Conservation (phyloP, 73 alveolate genomes). For the Uronychia setigera region DNA sequence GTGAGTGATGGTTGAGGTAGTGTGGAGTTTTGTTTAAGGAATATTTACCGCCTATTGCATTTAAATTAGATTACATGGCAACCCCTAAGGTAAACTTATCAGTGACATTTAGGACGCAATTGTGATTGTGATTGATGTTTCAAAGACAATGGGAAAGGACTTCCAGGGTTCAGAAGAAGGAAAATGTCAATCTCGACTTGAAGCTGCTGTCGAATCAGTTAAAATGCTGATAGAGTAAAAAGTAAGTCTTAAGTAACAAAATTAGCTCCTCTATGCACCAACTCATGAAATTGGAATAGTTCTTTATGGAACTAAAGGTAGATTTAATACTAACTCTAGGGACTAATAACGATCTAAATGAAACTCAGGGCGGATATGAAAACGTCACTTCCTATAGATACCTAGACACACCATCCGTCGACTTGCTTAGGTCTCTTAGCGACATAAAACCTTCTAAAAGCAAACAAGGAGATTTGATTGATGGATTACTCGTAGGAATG, state of each 20-base stretch:
- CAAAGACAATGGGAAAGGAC: too few species aligned
- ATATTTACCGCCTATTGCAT: too few species aligned
- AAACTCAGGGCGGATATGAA: slow-evolving; percentile 64
- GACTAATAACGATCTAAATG: slow-evolving; percentile 60
- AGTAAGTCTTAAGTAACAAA: slow-evolving; percentile 7
- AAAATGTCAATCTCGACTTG: slow-evolving; percentile 36
- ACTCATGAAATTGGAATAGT: slow-evolving; percentile 79
- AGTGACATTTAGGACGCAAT: too few species aligned
- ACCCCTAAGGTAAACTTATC: too few species aligned
- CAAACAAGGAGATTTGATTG: slow-evolving; percentile 91
- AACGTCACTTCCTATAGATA: slow-evolving; percentile 63
- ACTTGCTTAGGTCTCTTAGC: slow-evolving; percentile 38
- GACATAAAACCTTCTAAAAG: slow-evolving; percentile 43
- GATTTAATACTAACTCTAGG: background rate
- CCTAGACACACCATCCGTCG: slow-evolving; percentile 62
- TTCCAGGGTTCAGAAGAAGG: slow-evolving; percentile 11
- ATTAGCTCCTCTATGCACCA: slow-evolving; percentile 66
- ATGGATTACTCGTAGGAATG: slow-evolving; percentile 89
- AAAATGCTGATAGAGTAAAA: slow-evolving; percentile 75
- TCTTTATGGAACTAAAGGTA: slow-evolving; percentile 69
- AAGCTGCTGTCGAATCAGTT: slow-evolving; percentile 73
- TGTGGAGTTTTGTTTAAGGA: too few species aligned
- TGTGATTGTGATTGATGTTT: too few species aligned
- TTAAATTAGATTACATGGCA: too few species aligned
- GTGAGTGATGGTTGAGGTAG: too few species aligned